These are phyloP conservation scores for Kodamaea anthophila DNA, from an alignment of 1,139 yeast species.

Conservation along the genomic window DNA sequence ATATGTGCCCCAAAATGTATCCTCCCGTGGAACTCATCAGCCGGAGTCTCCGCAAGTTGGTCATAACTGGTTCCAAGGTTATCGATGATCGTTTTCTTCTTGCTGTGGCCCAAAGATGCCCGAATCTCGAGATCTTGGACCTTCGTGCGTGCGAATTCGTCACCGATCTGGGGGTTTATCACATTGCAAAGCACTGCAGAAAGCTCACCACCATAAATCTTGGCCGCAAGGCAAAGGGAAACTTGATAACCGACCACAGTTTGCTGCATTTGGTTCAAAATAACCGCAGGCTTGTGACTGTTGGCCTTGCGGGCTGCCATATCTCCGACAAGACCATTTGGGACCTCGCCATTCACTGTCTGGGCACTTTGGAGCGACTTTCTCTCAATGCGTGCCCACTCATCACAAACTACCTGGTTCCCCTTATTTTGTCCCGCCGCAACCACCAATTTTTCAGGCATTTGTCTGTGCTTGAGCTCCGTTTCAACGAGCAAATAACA, in stretches of 20 bases:
- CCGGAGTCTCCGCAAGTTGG: constrained; percentile 44
- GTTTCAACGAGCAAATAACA: constrained; percentile 54
- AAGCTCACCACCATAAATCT: constrained; percentile 56
- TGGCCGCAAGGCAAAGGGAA: constrained; percentile 72
- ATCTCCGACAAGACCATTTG: constrained; percentile 72
- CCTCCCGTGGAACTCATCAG: constrained; percentile 45
- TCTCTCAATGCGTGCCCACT: constrained; percentile 71
- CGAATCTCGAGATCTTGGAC: constrained; percentile 57
- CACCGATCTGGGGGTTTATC: constrained; percentile 67
- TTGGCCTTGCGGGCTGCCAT: constrained; percentile 87
- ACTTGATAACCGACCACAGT: constrained; percentile 65
- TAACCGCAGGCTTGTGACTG: constrained; percentile 51
- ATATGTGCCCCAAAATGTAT: constrained; percentile 68
- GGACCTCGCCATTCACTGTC: constrained; percentile 67
- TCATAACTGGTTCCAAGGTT: constrained; percentile 68
- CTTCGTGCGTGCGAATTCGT: constrained; percentile 80
- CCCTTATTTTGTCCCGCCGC: constrained; percentile 40
- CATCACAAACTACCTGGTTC: constrained; percentile 62
- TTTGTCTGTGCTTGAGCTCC: constrained; percentile 70
- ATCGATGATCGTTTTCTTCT: constrained; percentile 58
- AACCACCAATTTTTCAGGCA: constrained; percentile 39
- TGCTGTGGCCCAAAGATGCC: constrained; percentile 48
- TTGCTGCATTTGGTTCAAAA: constrained; percentile 52
- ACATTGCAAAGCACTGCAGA: constrained; percentile 55
- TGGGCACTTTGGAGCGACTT: constrained; percentile 53